Base-by-base conservation (phyloP, 768 basidiomycete species). In the Suillus plorans region DNA sequence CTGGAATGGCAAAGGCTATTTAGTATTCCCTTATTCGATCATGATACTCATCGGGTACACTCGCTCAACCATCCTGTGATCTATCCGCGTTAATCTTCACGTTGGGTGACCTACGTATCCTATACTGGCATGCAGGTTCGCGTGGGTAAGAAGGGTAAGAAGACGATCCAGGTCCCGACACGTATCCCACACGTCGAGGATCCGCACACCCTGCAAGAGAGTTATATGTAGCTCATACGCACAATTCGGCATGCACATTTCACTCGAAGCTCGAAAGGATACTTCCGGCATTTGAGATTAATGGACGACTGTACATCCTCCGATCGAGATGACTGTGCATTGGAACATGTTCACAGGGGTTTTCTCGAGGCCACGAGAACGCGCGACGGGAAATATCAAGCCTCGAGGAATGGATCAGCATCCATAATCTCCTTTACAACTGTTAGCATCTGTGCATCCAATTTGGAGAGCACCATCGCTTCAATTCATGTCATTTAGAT, bases 11-110 rank as follows among this genome's bases (percentile, higher is more conserved):
- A 64, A 60, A 25, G 31, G 53, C 53, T 55, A 63, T 63, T 55
- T 66, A 52, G 52, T 68, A 67, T 55, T 55, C 25, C 45, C 66
- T 64, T 49, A 69, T 73, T 67, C 64, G 62, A 66, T 53, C 16
- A 52, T 60, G 62, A 59, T 28, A 56, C 60, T 58, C 60, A 42
- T 63, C 56, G 62, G 49, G 34, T 49, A 64, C 44, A 47, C 39
- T 41, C 39, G 14, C 16, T 44, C 6, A 61, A 50, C 13, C 70
- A 63, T 56, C 36, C 37, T 39, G 37, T 58, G 16, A 58, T 58
- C 36, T 41, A 37, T 31, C 55, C 60, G 65, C 64, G 62, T 63
- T 55, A 47, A 58, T 57, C 64, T 37, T 37, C 36, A 31, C 31
- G 5, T 68, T 64, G 69, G 47, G 5, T 25, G 16, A 22, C 25